Percentiles rank a stretch among this genome's conserved stretches.
Evolutionary conservation across 805 yeast species (phyloP).

Genomic region (Middelhovenomyces tepae): DNA sequence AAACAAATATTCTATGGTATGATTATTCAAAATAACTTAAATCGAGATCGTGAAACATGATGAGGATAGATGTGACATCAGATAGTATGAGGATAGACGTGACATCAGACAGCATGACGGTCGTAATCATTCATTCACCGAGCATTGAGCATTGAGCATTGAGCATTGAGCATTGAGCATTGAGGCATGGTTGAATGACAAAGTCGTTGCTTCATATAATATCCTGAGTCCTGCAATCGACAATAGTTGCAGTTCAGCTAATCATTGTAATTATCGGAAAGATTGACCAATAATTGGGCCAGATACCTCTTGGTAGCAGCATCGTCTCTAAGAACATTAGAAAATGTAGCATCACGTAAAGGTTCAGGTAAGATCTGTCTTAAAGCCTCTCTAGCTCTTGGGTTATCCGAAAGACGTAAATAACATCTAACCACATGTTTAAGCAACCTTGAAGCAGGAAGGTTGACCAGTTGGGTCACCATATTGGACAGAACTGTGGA

Average conservation of each 20-base stretch:
- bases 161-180: too few species aligned
- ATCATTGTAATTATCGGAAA: slow-evolving; percentile 35
- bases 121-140: too few species aligned
- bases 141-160: too few species aligned
- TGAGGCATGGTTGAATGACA: too few species aligned
- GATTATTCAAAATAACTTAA: too few species aligned
- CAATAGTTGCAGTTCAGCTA: slow-evolving; percentile 1
- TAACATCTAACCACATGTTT: slow-evolving; percentile 95
- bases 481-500: slow-evolving; percentile 77
- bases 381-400: slow-evolving; percentile 82
- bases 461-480: slow-evolving; percentile 75
- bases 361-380: slow-evolving; percentile 80
- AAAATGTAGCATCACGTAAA: slow-evolving; percentile 78
- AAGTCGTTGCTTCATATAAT: too few species aligned
- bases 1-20: too few species aligned
- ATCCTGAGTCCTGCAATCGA: too few species aligned
- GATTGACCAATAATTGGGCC: slow-evolving; percentile 67
- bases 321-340: slow-evolving; percentile 72
- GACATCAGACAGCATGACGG: too few species aligned
- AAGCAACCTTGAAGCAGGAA: slow-evolving; percentile 73
- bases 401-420: slow-evolving; percentile 78
- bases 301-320: slow-evolving; percentile 79
- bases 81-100: too few species aligned
- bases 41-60: too few species aligned
- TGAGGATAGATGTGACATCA: too few species aligned